A percentile compares a stretch with the other conserved stretches of the same genome.
Evolutionary conservation across 768 basidiomycete species (phyloP).

Genomic region (Leucocoprinus leucothites): DNA sequence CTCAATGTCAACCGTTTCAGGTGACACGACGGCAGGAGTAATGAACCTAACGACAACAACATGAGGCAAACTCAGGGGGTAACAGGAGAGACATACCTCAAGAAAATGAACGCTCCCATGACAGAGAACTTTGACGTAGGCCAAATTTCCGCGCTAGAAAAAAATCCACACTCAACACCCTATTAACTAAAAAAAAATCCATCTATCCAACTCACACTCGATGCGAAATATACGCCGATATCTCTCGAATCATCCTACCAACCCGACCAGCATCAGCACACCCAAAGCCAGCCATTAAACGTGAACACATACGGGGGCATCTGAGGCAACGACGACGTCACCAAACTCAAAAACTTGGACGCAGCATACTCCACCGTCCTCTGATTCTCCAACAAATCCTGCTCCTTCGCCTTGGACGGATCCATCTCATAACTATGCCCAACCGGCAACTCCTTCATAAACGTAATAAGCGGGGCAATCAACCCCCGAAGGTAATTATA

Average conservation of each 20-base stretch:
- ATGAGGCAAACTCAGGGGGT: not conserved
- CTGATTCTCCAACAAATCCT: constrained; percentile 66
- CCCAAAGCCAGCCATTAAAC: constrained; percentile 6
- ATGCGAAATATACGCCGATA: constrained; percentile 77
- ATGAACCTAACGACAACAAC: constrained; percentile 65
- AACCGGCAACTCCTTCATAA: constrained; percentile 67
- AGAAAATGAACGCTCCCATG: constrained; percentile 87
- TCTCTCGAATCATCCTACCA: constrained; percentile 78
- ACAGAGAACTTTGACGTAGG: constrained; percentile 80
- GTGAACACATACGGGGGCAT: constrained; percentile 60
- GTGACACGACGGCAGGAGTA: constrained; percentile 85
- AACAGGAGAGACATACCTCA: constrained; percentile 48
- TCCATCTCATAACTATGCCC: constrained; percentile 80
- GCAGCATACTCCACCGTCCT: constrained; percentile 72
- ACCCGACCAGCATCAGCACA: not conserved
- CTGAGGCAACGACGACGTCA: constrained; percentile 64
- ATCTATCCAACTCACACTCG: constrained; percentile 56
- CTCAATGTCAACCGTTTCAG: constrained; percentile 82
- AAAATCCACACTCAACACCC: not conserved
- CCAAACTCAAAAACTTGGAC: constrained; percentile 69
- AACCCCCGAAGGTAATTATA: constrained; percentile 87
- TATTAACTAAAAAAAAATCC: not conserved
- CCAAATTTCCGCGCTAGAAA: constrained; percentile 57
- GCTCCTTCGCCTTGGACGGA: constrained; percentile 53
- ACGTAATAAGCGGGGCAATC: constrained; percentile 72